Evolutionary conservation across 306 rosid species (phyloP).

Genomic region (Corylus heterophylla): DNA sequence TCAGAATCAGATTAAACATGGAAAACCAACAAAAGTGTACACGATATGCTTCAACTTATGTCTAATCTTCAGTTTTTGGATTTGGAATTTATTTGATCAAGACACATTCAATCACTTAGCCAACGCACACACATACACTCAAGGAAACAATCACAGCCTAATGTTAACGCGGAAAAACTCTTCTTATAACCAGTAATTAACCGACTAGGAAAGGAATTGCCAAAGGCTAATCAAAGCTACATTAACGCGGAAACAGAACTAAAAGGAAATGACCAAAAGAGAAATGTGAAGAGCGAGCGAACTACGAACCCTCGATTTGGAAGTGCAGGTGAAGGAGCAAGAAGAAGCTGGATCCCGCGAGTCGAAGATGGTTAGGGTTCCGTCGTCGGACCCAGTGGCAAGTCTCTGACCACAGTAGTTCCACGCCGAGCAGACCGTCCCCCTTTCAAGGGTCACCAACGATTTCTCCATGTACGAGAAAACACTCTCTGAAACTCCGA

Average conservation of each 20-base stretch:
- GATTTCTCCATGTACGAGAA: conserved; percentile 59
- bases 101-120: background rate
- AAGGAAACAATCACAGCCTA: background rate
- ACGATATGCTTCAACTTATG: background rate
- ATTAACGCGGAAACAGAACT: background rate
- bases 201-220: background rate
- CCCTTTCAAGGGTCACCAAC: conserved; percentile 58
- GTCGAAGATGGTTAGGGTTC: conserved; percentile 72
- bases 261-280: background rate
- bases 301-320: conserved; percentile 56
- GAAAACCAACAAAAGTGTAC: background rate
- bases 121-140: background rate
- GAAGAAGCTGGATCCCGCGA: conserved; percentile 56
- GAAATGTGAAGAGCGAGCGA: background rate
- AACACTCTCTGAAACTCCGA: background rate
- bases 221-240: background rate
- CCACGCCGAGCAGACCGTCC: conserved; percentile 78
- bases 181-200: background rate
- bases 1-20: background rate
- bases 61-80: background rate
- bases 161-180: background rate
- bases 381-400: conserved; percentile 70
- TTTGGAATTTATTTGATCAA: background rate
- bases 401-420: conserved; percentile 60
- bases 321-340: conserved; percentile 56